Evolutionary conservation across 1,284 basidiomycete genomes (phyloP), one percentile per base, ranked within the genome.

Genomic region (Cryptococcus amylolentus): DNA sequence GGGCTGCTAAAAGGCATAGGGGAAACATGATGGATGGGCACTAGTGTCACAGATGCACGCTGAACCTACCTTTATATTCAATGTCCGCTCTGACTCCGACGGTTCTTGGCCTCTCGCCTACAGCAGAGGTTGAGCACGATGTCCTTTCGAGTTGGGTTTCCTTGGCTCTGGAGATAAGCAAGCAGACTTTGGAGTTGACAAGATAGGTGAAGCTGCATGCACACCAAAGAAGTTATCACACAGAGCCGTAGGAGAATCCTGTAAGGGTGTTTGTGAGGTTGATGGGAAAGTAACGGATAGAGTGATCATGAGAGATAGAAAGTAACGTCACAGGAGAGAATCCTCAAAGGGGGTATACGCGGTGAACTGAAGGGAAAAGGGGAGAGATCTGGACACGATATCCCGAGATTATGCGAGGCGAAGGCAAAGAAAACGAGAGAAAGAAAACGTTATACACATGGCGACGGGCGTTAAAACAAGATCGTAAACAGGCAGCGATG

Each of bases 401-500:
- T 37, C 37, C 37, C 20, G n/a, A 20, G 37, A 39, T 23, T 50
- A 50, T 38, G 49, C 18, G 38, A 50, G 38, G 42, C 41, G 7
- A 50, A n/a, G 38, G 28, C 28, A n/a, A 47, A 47, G 26, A 31
- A 35, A 23, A 50, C 1, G 4, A 39, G 38, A 43, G 28, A 49
- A 40, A 20, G 18, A 4, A 26, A 42, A 35, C 51, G 42, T 52
- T 52, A 52, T 52, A 35, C 23, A 45, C 51, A 52, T 52, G 27
- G 31, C 27, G 51, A 14, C 45, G 42, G 31, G 31, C 51, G 51
- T 52, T 35, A 38, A 46, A 26, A 40, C 41, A 44, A 52, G 51
- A 52, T 52, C 51, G 51, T 52, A 37, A 52, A 52, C 4, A 31
- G 37, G 50, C n/a, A 8, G 45, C 27, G 27, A 26, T 18, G 51